These are phyloP conservation scores for Ophiocordyceps robertsii DNA, from an alignment of 2,329 filamentous ascomycete species.

Conservation along the genomic window DNA sequence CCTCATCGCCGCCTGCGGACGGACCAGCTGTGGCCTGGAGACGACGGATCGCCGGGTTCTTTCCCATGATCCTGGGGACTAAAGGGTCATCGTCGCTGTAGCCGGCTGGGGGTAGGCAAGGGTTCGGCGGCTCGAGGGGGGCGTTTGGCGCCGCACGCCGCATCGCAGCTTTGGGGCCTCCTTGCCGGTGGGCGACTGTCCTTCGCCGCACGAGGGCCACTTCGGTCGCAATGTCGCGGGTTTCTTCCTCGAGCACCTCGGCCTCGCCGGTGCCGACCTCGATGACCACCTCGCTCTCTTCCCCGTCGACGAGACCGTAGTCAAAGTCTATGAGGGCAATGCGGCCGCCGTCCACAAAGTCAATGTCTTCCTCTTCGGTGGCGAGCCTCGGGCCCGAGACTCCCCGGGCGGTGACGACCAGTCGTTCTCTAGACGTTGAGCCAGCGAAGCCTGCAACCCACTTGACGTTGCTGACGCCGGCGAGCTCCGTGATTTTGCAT, in stretches of 20 bases:
- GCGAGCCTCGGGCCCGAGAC: conserved; percentile 43
- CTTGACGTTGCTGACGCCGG: conserved; percentile 53
- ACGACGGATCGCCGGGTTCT: conserved; percentile 6
- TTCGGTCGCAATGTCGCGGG: conserved; percentile 61
- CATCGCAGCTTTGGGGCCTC: conserved; percentile 31
- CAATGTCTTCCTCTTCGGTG: conserved; percentile 56
- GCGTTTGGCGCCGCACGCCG: conserved; percentile 31
- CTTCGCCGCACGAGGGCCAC: conserved; percentile 66
- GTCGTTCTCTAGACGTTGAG: conserved; percentile 35
- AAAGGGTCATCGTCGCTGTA: conserved; percentile 34
- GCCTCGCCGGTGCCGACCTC: conserved; percentile 61
- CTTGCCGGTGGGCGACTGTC: conserved; percentile 52
- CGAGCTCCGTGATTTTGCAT: conserved; percentile 48
- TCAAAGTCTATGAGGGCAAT: conserved; percentile 64
- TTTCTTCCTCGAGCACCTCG: conserved; percentile 59
- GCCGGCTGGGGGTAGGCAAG: conserved; percentile 15
- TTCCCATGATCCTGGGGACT: conserved; percentile 33
- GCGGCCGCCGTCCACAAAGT: conserved; percentile 68
- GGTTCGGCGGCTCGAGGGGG: conserved; percentile 12
- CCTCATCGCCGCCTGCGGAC: conserved; percentile 28
- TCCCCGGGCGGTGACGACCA: conserved; percentile 62
- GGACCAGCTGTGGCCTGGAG: conserved; percentile 5
- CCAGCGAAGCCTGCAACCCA: conserved; percentile 51
- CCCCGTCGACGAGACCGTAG: conserved; percentile 43
- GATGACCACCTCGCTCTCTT: conserved; percentile 46